Conservation (phyloP, 176 grass and related monocot genomes). For the Oropetium thomaeum region DNA sequence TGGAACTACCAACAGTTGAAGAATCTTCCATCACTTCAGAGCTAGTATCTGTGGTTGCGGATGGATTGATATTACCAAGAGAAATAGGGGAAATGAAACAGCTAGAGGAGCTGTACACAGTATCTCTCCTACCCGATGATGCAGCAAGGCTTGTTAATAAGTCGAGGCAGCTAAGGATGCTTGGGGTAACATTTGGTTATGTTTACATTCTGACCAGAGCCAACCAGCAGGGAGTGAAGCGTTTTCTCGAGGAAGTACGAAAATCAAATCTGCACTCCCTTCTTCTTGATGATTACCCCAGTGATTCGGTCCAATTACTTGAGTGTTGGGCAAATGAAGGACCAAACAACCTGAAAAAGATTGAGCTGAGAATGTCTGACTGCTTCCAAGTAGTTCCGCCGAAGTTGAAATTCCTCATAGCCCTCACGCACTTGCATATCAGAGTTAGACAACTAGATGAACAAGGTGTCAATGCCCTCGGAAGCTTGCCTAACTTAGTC, state of each 20-base stretch:
- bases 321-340: not conserved
- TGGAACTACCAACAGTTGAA: not conserved
- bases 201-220: not conserved
- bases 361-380: conserved; percentile 5
- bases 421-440: conserved; percentile 25
- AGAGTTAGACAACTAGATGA: not conserved
- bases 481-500: conserved; percentile 3
- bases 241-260: not conserved
- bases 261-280: conserved; percentile 30
- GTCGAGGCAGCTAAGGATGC: not conserved
- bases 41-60: conserved; percentile 18
- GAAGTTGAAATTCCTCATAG: not conserved
- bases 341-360: not conserved
- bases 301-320: not conserved
- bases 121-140: not conserved
- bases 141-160: not conserved
- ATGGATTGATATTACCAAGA: not conserved
- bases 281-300: not conserved
- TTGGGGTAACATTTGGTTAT: conserved; percentile 3
- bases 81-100: not conserved
- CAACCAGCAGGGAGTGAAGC: not conserved
- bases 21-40: too few species aligned
- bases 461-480: not conserved
- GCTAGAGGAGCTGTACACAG: conserved; percentile 30
- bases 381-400: not conserved